Evolutionary conservation across 164 flowering plant genomes (phyloP).

Genomic region (Amborella trichopoda): DNA sequence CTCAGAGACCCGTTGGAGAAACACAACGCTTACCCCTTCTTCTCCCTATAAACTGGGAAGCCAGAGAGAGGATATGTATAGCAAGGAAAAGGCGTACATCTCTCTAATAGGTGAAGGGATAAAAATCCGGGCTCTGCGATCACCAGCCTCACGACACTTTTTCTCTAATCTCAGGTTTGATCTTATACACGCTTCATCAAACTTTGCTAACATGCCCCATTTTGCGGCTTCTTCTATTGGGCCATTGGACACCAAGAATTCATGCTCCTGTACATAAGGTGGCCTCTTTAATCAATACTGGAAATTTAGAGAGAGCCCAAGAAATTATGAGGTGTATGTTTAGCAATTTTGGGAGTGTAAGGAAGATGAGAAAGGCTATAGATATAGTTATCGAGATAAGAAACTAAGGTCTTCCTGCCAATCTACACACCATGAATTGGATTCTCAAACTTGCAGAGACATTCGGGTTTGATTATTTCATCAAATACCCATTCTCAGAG

Average conservation of each 20-base stretch:
- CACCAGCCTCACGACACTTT: too few species aligned
- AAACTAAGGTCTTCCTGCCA: constrained; percentile 43
- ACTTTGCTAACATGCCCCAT: too few species aligned
- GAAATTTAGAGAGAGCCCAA: constrained; percentile 51
- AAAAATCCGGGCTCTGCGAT: too few species aligned
- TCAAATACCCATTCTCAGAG: constrained; percentile 71
- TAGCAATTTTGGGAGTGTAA: constrained; percentile 43
- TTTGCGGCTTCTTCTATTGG: constrained; percentile 89
- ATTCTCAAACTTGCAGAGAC: constrained; percentile 25
- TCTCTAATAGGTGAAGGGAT: too few species aligned
- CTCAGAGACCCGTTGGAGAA: too few species aligned
- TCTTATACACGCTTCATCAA: too few species aligned
- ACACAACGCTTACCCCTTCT: too few species aligned
- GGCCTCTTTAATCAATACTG: constrained; percentile 37
- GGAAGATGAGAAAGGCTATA: constrained; percentile 58
- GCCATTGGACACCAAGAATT: constrained; percentile 36
- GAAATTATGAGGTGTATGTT: constrained; percentile 66
- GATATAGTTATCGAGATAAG: constrained; percentile 65
- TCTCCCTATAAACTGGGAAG: too few species aligned
- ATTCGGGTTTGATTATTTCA: constrained; percentile 34
- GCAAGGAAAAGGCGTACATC: too few species aligned
- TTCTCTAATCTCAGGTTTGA: too few species aligned
- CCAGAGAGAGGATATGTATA: too few species aligned
- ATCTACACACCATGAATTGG: constrained; percentile 35
- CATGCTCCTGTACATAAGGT: constrained; percentile 68